Evolutionary conservation across 306 rosid genomes (phyloP).

Genomic region (Dalbergia oliveri): DNA sequence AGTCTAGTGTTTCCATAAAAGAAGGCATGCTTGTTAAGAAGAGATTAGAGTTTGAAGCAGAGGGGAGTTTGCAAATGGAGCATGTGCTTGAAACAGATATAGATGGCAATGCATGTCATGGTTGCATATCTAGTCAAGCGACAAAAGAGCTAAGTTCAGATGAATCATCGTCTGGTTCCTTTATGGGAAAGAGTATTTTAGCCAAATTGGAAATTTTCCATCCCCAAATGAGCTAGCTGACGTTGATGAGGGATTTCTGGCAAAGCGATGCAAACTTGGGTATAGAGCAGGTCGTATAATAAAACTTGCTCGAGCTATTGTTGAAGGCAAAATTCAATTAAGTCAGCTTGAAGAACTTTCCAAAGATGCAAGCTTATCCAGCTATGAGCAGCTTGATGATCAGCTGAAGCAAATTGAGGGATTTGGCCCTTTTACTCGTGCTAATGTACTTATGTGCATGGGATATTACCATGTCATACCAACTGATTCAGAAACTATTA

Average conservation of each 20-base stretch:
- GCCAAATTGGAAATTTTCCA: slow-evolving; percentile 56
- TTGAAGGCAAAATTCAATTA: slow-evolving; percentile 58
- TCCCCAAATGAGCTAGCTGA: slow-evolving; percentile 56
- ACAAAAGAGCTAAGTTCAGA: neutral
- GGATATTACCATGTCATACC: slow-evolving; percentile 66
- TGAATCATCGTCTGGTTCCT: slow-evolving; percentile 18
- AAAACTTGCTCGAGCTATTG: slow-evolving; percentile 57
- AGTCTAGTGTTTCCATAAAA: slow-evolving; percentile 28
- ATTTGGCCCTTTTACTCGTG: slow-evolving; percentile 64
- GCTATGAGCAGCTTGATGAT: slow-evolving; percentile 45
- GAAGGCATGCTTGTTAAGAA: slow-evolving; percentile 9
- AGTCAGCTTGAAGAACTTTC: slow-evolving; percentile 56
- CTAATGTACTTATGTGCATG: slow-evolving; percentile 68
- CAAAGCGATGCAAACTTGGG: slow-evolving; percentile 63
- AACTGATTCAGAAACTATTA: slow-evolving; percentile 61
- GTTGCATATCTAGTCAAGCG: slow-evolving; percentile 10
- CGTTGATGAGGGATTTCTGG: slow-evolving; percentile 53
- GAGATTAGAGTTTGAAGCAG: slow-evolving; percentile 41
- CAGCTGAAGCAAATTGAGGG: slow-evolving; percentile 61
- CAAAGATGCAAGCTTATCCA: slow-evolving; percentile 46
- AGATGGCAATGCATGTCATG: slow-evolving; percentile 32
- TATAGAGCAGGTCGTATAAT: slow-evolving; percentile 58
- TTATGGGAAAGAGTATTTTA: slow-evolving; percentile 34
- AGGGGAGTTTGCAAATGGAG: slow-evolving; percentile 21
- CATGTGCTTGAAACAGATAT: neutral